A percentile compares a stretch with the other conserved stretches of the same genome.
phyloP scores from a whole-genome alignment of 2,329 filamentous ascomycete genomes.

The Colletotrichum acutatum region DNA sequence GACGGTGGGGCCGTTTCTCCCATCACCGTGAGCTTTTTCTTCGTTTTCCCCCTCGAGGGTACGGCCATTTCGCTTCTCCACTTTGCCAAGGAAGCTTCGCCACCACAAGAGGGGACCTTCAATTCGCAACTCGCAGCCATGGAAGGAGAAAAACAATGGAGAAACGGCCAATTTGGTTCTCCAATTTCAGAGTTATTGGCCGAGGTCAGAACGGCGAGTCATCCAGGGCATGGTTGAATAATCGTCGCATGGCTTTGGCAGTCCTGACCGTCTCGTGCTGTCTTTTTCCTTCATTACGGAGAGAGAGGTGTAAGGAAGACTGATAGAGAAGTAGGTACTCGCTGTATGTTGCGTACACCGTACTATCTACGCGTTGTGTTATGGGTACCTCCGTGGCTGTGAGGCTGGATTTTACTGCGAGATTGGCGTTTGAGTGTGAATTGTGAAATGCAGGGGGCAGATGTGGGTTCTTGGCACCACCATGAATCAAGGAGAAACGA shows the following conservation, averaged over 20 bases:
- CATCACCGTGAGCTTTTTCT: not conserved
- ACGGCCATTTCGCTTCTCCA: not conserved
- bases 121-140: not conserved
- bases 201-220: constrained; percentile 16
- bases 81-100: constrained; percentile 35
- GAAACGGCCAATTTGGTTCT: not conserved
- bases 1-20: not conserved
- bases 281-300: not conserved
- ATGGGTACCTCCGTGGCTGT: not conserved
- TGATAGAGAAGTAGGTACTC: too few relatives aligned
- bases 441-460: constrained; percentile 28
- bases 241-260: not conserved
- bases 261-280: not conserved
- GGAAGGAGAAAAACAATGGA: not conserved
- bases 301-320: not conserved
- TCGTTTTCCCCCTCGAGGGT: not conserved
- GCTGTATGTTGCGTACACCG: too few relatives aligned
- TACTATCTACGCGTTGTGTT: not conserved
- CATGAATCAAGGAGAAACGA: constrained; percentile 16
- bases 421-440: constrained; percentile 8
- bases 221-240: not conserved
- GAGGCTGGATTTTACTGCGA: not conserved
- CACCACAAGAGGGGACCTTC: constrained; percentile 16
- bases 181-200: not conserved
- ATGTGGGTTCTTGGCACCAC: constrained; percentile 29